phyloP scores from a whole-genome alignment of 257 asterid genomes.

The Solanum arcanum region DNA sequence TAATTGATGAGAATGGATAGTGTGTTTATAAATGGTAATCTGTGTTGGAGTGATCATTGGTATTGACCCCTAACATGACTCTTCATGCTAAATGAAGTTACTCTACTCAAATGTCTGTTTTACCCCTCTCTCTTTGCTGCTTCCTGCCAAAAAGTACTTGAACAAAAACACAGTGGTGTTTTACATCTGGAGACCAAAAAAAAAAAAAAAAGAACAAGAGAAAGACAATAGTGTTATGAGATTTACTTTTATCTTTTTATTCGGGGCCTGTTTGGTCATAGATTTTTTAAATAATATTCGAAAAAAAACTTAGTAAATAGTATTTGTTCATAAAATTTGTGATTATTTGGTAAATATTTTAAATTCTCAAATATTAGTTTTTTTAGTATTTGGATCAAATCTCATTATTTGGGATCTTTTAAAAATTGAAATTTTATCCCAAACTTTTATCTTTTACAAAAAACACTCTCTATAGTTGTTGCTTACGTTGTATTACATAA shows the following conservation, averaged over 20 bases:
- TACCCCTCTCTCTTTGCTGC: background rate
- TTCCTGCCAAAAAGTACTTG: background rate
- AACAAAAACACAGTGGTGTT: background rate
- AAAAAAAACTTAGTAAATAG: too few relatives aligned
- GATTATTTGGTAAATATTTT: too few relatives aligned
- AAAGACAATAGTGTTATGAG: background rate
- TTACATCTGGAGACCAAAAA: background rate
- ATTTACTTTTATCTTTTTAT: background rate
- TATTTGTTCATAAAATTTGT: too few relatives aligned
- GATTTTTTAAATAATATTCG: too few relatives aligned
- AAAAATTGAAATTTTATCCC: too few relatives aligned
- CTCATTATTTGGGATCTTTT: too few relatives aligned
- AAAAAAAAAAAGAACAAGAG: background rate
- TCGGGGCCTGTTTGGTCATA: too few relatives aligned
- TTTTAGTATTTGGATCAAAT: too few relatives aligned
- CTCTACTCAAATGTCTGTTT: background rate
- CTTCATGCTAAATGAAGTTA: background rate
- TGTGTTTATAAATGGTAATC: background rate
- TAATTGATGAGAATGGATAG: background rate
- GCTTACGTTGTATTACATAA: too few relatives aligned
- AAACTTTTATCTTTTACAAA: too few relatives aligned
- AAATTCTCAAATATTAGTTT: too few relatives aligned
- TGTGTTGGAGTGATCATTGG: conserved; percentile 13
- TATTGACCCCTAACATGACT: background rate
- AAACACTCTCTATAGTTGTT: too few relatives aligned